phyloP scores from a whole-genome alignment of 768 basidiomycete genomes.

The Russula ochroleuca region DNA sequence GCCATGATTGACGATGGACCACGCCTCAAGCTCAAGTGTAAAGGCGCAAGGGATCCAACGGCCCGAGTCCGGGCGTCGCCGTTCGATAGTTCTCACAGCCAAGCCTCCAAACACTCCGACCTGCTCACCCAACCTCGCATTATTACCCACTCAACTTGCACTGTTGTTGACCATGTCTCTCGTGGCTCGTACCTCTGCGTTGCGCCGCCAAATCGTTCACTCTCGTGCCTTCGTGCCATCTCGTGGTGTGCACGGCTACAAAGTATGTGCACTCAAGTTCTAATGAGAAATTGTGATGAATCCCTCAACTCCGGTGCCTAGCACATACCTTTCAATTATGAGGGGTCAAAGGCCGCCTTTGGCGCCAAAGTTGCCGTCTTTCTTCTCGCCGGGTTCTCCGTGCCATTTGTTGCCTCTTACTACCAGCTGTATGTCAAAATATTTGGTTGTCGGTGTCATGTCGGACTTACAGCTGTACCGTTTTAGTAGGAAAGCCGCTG shows the following conservation, averaged over 20 bases:
- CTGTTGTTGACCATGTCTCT: constrained; percentile 23
- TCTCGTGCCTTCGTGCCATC: constrained; percentile 22
- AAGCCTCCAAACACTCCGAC: background rate
- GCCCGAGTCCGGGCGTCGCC: background rate
- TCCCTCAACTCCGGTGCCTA: constrained; percentile 2
- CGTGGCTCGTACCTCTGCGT: constrained; percentile 23
- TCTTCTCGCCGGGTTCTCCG: constrained; percentile 20
- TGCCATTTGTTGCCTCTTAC: constrained; percentile 30
- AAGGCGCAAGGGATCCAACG: background rate
- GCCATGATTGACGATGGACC: background rate
- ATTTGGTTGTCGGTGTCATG: background rate
- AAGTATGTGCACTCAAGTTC: background rate
- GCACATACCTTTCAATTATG: constrained; percentile 28
- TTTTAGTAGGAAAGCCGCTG: constrained; percentile 8
- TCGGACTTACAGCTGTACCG: constrained; percentile 6
- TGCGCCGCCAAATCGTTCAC: constrained; percentile 22
- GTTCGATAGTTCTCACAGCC: background rate
- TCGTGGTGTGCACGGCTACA: constrained; percentile 26
- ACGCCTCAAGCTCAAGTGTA: too few species aligned
- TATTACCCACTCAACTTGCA: constrained; percentile 3
- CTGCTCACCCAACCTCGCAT: background rate
- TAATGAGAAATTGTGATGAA: background rate
- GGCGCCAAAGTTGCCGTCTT: constrained; percentile 22
- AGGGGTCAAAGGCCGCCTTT: constrained; percentile 20
- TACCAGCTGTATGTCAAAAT: constrained; percentile 29